Evolutionary conservation across 2,329 filamentous ascomycete genomes (phyloP).

Genomic region (Parastagonospora nodorum): DNA sequence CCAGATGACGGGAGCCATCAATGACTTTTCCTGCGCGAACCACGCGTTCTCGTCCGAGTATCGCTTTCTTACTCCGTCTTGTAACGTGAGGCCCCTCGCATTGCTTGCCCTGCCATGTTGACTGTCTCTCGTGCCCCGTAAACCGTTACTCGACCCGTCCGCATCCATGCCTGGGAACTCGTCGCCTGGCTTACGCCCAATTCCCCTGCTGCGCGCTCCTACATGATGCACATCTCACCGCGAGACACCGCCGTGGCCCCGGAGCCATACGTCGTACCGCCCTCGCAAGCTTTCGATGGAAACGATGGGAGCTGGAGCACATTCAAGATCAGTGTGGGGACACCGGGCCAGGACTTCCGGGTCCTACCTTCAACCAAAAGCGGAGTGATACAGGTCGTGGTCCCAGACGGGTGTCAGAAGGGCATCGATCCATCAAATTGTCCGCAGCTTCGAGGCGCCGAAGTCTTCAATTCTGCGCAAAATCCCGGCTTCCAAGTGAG

Average conservation of each 20-base stretch:
- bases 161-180: background rate
- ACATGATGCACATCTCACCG: slow-evolving; percentile 26
- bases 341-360: slow-evolving; percentile 47
- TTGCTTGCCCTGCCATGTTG: slow-evolving; percentile 1
- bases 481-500: slow-evolving; percentile 40
- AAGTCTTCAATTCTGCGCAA: slow-evolving; percentile 34
- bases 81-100: background rate
- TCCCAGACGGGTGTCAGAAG: slow-evolving; percentile 42
- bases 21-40: background rate
- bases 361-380: slow-evolving; percentile 43
- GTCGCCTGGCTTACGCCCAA: background rate
- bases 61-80: too few species aligned
- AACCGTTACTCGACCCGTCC: background rate
- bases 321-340: slow-evolving; percentile 48
- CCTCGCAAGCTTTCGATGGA: slow-evolving; percentile 45
- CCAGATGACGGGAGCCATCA: background rate
- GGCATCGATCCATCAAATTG: slow-evolving; percentile 35
- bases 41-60: background rate
- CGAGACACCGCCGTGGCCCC: slow-evolving; percentile 20
- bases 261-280: slow-evolving; percentile 38
- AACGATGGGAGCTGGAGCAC: slow-evolving; percentile 51
- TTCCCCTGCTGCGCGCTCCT: slow-evolving; percentile 7
- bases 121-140: background rate
- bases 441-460: slow-evolving; percentile 34
- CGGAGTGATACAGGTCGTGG: slow-evolving; percentile 35